Evolutionary conservation across 2,329 filamentous ascomycete species (phyloP), one percentile per base, ranked within the genome.

Genomic region (Monilinia vaccinii-corymbosi): DNA sequence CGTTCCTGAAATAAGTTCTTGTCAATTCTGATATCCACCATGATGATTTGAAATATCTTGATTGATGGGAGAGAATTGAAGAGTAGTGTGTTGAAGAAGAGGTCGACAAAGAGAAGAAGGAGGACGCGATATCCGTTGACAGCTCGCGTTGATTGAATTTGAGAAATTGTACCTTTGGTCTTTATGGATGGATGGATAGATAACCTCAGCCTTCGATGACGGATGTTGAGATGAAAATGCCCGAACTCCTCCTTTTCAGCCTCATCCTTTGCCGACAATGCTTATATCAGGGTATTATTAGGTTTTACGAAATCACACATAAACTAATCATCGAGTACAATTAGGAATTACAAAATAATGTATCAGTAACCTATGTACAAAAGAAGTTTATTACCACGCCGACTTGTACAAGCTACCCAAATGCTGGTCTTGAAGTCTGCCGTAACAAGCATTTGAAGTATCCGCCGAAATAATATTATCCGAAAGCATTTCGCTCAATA

Each of bases 1-100:
- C 94, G 92, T 78, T 94, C 92, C 76, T 96, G 92, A 79, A 99
- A 99, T 74, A 86, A 80, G 75, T 88, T 87, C 78, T 87, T 89
- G 79, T 97, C 92, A 79, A 99, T 97, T 78, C 89, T 90, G 78
- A 99, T 96, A 76, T 95, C 89, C 72, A 80, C 81, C 84, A 72
- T 72, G 60, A 50, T 67, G 50, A 45, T 53, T 45, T 32, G 31
- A 61, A 49, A 28, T 31, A 53, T 63, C n/a, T 47, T 46, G 61
- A 58, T 56, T 59, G 66, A 68, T 69, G 68, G 67, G 62, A 63
- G 63, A 67, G 63, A 64, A 60, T 55, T 50, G 44, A 58, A 55
- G 45, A 62, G 42, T 58, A 60, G 55, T 31, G 50, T 56, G 58
- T 49, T 46, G 55, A 48, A 60, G 57, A 51, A 25, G 28, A 44